These are phyloP conservation scores for Pleurotus sapidus DNA, from an alignment of 768 basidiomycete species.

Conservation along the genomic window DNA sequence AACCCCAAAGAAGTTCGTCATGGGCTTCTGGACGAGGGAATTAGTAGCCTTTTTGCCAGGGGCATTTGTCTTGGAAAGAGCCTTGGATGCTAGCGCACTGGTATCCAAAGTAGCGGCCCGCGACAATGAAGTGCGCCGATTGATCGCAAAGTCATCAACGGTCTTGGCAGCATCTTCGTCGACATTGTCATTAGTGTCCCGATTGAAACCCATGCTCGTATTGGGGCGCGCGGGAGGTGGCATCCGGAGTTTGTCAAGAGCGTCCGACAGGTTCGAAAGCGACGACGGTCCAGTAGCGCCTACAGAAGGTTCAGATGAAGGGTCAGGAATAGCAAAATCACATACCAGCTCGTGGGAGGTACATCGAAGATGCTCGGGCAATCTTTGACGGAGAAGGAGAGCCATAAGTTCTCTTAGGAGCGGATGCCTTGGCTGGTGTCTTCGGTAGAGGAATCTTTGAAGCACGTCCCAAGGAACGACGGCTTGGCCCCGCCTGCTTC, in stretches of 20 bases:
- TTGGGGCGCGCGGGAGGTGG: conserved; percentile 66
- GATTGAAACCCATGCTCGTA: conserved; percentile 68
- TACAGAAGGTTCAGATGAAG: conserved; percentile 13
- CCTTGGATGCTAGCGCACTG: neutral
- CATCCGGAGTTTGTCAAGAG: conserved; percentile 67
- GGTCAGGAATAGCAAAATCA: conserved; percentile 6
- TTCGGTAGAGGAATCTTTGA: conserved; percentile 21
- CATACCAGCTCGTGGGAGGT: conserved; percentile 27
- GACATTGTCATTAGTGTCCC: conserved; percentile 25
- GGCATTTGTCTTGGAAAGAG: neutral
- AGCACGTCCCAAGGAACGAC: conserved; percentile 11
- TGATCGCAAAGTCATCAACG: conserved; percentile 11
- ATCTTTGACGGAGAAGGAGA: conserved; percentile 29
- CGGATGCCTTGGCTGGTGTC: conserved; percentile 17
- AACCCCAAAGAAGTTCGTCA: neutral
- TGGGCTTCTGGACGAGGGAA: neutral
- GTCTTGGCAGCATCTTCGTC: conserved; percentile 20
- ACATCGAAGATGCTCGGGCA: conserved; percentile 26
- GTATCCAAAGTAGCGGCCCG: neutral
- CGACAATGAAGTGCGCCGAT: neutral
- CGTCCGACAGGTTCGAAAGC: conserved; percentile 62
- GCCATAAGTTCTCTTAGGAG: no score
- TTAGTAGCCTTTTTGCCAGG: neutral
- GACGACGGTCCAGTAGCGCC: conserved; percentile 36
- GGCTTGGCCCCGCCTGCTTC: neutral